Conservation (phyloP, 2,329 filamentous ascomycete genomes). For the Trichoderma arundinaceum region DNA sequence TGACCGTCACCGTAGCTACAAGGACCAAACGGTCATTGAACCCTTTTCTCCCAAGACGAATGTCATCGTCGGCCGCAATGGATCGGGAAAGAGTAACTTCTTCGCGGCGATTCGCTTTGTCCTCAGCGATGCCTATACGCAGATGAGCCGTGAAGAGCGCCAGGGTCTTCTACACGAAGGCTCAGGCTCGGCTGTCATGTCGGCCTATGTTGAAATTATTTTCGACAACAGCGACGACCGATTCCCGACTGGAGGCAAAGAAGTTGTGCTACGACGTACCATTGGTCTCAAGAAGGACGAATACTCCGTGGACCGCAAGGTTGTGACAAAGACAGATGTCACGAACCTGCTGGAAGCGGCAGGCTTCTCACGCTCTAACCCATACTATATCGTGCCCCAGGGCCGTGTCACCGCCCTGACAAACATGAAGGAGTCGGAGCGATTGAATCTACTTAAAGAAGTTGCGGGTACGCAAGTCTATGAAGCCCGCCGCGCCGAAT, state of each 20-base stretch:
- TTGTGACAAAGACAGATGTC: constrained; percentile 91
- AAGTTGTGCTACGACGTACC: constrained; percentile 88
- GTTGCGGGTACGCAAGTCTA: constrained; percentile 99
- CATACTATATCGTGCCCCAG: constrained; percentile 98
- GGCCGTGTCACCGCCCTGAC: constrained; percentile 94
- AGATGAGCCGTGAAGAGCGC: constrained; percentile 94
- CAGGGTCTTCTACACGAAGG: constrained; percentile 97
- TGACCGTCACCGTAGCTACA: constrained; percentile 71
- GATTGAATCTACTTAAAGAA: constrained; percentile 89
- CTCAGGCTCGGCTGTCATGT: constrained; percentile 96
- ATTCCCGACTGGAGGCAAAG: constrained; percentile 90
- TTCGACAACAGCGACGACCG: constrained; percentile 98
- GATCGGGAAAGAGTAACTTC: constrained; percentile 99
- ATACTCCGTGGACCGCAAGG: constrained; percentile 96
- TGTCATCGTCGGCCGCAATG: constrained; percentile 98
- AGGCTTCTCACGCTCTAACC: constrained; percentile 95
- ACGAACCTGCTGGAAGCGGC: constrained; percentile 95
- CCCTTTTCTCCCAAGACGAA: constrained; percentile 97
- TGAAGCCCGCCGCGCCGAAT: constrained; percentile 88
- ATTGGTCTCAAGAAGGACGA: constrained; percentile 99
- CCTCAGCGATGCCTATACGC: constrained; percentile 94
- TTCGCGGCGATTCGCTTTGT: constrained; percentile 99
- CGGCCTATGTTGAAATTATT: constrained; percentile 98
- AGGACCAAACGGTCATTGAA: constrained; percentile 98
- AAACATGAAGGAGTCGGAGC: constrained; percentile 97